A percentile compares a stretch with the other conserved stretches of the same genome.
Evolutionary conservation across 2,329 filamentous ascomycete species (phyloP).

Genomic region (Colletotrichum sp.): DNA sequence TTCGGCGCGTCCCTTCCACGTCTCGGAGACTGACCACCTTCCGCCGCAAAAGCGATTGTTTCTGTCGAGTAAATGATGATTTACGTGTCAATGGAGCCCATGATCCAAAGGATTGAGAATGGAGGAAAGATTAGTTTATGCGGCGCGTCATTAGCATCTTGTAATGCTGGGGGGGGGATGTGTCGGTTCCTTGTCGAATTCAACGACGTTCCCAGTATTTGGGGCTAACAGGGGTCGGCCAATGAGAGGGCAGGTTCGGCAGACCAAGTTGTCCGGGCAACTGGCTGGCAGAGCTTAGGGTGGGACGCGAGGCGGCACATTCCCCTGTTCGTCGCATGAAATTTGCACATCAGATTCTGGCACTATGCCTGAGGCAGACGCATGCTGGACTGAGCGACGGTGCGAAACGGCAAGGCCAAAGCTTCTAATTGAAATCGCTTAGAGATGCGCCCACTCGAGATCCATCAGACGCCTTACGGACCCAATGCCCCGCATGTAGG

Average conservation of each 20-base stretch:
- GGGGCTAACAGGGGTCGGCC: constrained; percentile 19
- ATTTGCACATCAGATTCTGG: neutral
- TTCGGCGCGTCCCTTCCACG: constrained; percentile 12
- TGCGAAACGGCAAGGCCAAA: neutral
- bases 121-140: constrained; percentile 39
- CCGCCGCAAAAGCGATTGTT: constrained; percentile 18
- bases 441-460: neutral
- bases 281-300: neutral
- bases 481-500: neutral
- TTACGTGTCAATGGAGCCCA: constrained; percentile 46
- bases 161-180: constrained; percentile 17
- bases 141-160: constrained; percentile 33
- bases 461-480: neutral
- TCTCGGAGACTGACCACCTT: neutral
- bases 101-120: constrained; percentile 37
- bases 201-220: constrained; percentile 21
- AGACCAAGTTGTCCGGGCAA: constrained; percentile 29
- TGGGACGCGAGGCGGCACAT: neutral
- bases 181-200: constrained; percentile 22
- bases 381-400: neutral
- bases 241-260: neutral
- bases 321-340: constrained; percentile 2
- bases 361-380: constrained; percentile 2
- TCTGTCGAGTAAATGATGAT: constrained; percentile 35
- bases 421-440: neutral